These are phyloP conservation scores for Acanthamoeba healyi DNA, from an alignment of 208 protist species.

Conservation along the genomic window DNA sequence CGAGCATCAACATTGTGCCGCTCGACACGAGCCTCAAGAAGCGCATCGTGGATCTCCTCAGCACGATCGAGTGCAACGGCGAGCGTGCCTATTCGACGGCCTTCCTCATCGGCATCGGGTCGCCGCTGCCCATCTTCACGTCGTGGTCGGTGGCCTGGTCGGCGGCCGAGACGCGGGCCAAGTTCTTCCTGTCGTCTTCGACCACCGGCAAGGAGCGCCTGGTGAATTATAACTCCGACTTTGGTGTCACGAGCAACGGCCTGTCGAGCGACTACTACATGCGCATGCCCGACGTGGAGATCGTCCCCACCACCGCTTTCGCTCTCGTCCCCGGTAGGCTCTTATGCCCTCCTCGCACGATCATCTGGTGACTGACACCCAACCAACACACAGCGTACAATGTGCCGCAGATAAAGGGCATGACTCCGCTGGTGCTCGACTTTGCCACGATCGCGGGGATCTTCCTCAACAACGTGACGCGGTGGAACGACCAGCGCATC, in stretches of 20 bases:
- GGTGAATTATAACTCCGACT: neutral
- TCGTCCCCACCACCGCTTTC: neutral
- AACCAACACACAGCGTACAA: conserved; percentile 42
- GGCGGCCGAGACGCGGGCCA: neutral
- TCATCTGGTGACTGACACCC: too few species aligned
- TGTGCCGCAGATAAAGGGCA: neutral
- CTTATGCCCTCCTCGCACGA: neutral
- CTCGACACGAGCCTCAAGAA: neutral
- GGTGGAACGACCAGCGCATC: conserved; percentile 37
- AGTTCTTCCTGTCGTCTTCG: neutral
- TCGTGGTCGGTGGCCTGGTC: conserved; percentile 38
- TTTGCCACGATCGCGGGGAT: conserved; percentile 3
- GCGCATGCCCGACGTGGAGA: neutral
- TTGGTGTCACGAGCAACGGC: neutral
- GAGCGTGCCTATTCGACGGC: neutral
- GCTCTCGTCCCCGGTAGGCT: neutral
- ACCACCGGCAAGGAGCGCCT: neutral
- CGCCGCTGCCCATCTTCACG: neutral
- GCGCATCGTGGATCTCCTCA: neutral
- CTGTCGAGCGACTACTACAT: neutral
- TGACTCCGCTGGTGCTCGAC: conserved; percentile 2
- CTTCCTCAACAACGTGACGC: conserved; percentile 39
- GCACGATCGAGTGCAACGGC: conserved; percentile 10
- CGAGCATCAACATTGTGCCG: neutral
- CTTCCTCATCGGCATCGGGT: conserved; percentile 19